Percentiles rank a stretch among this genome's conserved stretches.
Evolutionary conservation across 2,329 filamentous ascomycete species (phyloP).

Genomic region (Xylaria digitata): DNA sequence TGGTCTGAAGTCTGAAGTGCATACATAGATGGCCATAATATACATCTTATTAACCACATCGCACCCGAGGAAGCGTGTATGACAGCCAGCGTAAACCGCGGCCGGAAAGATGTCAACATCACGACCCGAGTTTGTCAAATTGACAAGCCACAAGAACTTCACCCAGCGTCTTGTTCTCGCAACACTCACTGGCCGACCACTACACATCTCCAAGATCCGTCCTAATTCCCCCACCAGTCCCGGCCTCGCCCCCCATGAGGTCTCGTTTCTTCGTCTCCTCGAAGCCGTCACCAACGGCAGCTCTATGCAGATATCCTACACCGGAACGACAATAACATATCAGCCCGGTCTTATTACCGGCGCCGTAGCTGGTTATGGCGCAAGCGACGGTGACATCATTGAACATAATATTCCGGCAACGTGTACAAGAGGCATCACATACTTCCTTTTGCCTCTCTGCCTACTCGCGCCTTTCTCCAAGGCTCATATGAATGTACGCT

Average conservation of each 20-base stretch:
- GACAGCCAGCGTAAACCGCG: constrained; percentile 28
- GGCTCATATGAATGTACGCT: constrained; percentile 86
- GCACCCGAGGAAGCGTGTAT: constrained; percentile 11
- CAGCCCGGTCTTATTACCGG: constrained; percentile 93
- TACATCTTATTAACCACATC: constrained; percentile 12
- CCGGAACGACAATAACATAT: constrained; percentile 92
- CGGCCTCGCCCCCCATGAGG: constrained; percentile 90
- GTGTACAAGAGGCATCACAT: constrained; percentile 85
- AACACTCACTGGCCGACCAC: constrained; percentile 87
- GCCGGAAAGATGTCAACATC: constrained; percentile 46
- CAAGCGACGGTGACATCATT: constrained; percentile 76
- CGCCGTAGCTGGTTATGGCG: constrained; percentile 76
- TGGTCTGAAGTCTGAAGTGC: constrained; percentile 17
- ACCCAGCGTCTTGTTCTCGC: constrained; percentile 86
- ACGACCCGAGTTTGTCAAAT: constrained; percentile 71
- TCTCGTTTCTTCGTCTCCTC: constrained; percentile 94
- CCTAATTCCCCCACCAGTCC: constrained; percentile 85
- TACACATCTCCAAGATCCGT: constrained; percentile 95
- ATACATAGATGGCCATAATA: not conserved
- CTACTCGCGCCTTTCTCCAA: constrained; percentile 94
- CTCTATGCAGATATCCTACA: constrained; percentile 94
- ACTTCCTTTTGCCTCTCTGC: constrained; percentile 90
- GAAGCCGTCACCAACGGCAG: constrained; percentile 96
- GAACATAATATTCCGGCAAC: constrained; percentile 82
- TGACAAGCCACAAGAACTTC: constrained; percentile 87